These are phyloP conservation scores for Penicillium subrubescens DNA, from an alignment of 495 filamentous ascomycete species.

Conservation along the genomic window DNA sequence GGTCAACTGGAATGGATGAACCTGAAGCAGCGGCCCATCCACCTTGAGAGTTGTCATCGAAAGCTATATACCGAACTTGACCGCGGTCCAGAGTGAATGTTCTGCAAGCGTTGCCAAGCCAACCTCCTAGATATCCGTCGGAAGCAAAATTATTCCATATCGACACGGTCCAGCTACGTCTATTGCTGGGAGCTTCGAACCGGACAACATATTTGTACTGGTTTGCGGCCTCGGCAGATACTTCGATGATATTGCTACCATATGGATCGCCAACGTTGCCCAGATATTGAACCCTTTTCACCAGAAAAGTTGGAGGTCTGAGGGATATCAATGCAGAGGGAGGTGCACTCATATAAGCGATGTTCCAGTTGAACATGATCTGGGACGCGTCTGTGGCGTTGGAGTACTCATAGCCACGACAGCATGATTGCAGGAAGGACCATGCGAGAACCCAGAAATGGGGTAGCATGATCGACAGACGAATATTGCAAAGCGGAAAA, in stretches of 20 bases:
- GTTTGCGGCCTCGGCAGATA: background rate
- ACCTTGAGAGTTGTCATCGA: background rate
- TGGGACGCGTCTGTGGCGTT: background rate
- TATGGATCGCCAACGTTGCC: background rate
- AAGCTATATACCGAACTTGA: conserved; percentile 1
- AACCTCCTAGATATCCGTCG: background rate
- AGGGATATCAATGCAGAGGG: background rate
- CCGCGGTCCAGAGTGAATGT: background rate
- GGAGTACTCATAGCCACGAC: background rate
- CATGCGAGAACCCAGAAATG: background rate
- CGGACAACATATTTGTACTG: conserved; percentile 3
- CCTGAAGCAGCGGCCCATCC: conserved; percentile 4
- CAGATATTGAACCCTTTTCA: background rate
- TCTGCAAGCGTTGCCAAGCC: conserved; percentile 4
- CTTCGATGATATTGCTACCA: conserved; percentile 4
- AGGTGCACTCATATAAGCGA: background rate
- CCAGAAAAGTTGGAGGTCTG: background rate
- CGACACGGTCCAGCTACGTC: background rate
- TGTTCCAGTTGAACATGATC: background rate
- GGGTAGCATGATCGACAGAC: background rate
- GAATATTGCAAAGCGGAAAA: background rate
- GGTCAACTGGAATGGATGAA: background rate
- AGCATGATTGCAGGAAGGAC: background rate
- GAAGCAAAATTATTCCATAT: conserved; percentile 5
- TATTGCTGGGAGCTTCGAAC: background rate